Evolutionary conservation across 495 filamentous ascomycete genomes (phyloP).

Genomic region (Aspergillus nanangensis): DNA sequence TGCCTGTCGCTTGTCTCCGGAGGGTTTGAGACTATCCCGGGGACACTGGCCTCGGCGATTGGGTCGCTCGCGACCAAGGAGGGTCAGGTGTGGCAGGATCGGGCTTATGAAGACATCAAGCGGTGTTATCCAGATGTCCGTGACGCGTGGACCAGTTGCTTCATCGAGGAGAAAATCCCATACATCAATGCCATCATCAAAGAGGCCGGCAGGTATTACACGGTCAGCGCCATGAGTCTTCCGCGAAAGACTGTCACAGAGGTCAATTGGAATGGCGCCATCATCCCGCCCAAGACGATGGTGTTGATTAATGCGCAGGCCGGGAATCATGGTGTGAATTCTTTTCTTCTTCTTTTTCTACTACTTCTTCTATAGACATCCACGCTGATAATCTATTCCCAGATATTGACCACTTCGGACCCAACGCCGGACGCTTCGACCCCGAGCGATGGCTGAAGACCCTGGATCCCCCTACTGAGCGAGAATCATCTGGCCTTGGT

Average conservation of each 20-base stretch:
- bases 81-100: constrained; percentile 46
- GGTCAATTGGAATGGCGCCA: constrained; percentile 50
- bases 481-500: constrained; percentile 25
- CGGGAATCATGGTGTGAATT: constrained; percentile 48
- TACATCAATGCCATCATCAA: constrained; percentile 49
- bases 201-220: constrained; percentile 52
- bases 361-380: no score
- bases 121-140: constrained; percentile 38
- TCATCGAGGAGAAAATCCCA: constrained; percentile 43
- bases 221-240: constrained; percentile 49
- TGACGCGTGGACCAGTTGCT: constrained; percentile 45
- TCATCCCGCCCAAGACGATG: constrained; percentile 52
- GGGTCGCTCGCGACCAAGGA: constrained; percentile 43
- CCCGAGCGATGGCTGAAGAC: constrained; percentile 48
- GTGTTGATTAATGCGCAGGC: constrained; percentile 55
- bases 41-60: constrained; percentile 42
- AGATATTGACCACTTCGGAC: constrained; percentile 51
- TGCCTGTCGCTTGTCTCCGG: constrained; percentile 48
- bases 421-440: constrained; percentile 44
- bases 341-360: not conserved
- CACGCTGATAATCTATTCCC: no score
- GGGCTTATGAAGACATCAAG: constrained; percentile 52
- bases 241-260: constrained; percentile 48
- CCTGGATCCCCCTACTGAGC: constrained; percentile 31
- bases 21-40: constrained; percentile 49